A percentile compares a stretch with the other conserved stretches of the same genome.
Conservation (phyloP, 805 yeast genomes). For the Ogataea corticis region DNA sequence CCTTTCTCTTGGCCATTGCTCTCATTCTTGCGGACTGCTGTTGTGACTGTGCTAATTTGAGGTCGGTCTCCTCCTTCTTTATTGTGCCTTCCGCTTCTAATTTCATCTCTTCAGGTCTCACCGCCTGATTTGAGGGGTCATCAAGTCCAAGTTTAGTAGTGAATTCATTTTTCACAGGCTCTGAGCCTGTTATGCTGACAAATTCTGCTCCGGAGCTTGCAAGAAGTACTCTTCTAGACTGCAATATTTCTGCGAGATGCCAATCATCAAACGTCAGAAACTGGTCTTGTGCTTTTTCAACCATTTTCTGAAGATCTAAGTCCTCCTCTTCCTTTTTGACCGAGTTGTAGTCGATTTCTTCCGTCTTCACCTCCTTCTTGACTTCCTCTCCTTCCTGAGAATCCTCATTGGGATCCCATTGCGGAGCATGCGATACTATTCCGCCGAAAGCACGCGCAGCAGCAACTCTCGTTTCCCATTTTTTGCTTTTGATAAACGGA, state of each 20-base stretch:
- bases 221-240: conserved; percentile 54
- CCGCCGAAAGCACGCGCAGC: conserved; percentile 96
- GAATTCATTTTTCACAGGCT: conserved; percentile 27
- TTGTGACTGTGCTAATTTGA: conserved; percentile 8
- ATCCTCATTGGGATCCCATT: conserved; percentile 78
- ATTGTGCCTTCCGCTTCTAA: conserved; percentile 9
- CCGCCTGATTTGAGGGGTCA: conserved; percentile 21
- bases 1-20: conserved; percentile 92
- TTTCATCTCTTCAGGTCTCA: conserved; percentile 7
- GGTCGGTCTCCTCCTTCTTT: conserved; percentile 8
- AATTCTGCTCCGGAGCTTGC: conserved; percentile 59
- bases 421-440: conserved; percentile 71
- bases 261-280: conserved; percentile 52
- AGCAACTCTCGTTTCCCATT: conserved; percentile 96
- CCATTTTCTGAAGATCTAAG: conserved; percentile 24
- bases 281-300: conserved; percentile 41
- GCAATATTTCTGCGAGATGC: conserved; percentile 48
- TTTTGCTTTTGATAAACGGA: conserved; percentile 77
- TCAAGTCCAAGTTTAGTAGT: conserved; percentile 33
- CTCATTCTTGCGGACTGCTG: conserved; percentile 73
- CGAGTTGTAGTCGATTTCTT: conserved; percentile 18
- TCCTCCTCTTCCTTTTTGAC: conserved; percentile 28
- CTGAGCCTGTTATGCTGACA: conserved; percentile 11
- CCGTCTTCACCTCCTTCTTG: conserved; percentile 4
- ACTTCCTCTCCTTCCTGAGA: conserved; percentile 24